These are phyloP conservation scores for Elaeis oleifera DNA, from an alignment of 202 grass and related monocot genomes.

Conservation along the genomic window DNA sequence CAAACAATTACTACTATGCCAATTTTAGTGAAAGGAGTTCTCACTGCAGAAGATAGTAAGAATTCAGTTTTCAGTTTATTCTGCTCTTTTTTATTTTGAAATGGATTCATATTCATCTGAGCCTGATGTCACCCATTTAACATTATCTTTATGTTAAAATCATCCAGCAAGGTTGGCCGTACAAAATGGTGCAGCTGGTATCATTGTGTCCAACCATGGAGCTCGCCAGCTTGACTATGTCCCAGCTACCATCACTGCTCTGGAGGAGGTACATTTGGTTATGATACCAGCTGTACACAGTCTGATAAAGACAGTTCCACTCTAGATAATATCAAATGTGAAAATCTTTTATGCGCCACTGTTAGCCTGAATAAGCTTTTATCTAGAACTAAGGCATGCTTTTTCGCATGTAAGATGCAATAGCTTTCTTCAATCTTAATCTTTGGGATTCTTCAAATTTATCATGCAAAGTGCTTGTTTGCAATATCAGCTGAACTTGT, in stretches of 20 bases:
- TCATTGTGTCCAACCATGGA: constrained; percentile 96
- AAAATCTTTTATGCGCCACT: no score
- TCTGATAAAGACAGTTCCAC: no score
- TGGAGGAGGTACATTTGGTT: constrained; percentile 61
- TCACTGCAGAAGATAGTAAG: constrained; percentile 92
- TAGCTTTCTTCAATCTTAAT: no score
- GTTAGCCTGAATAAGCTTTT: no score
- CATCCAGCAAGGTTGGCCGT: constrained; percentile 68
- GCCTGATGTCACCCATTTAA: neutral
- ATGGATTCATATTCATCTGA: neutral
- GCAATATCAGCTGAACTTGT: no score
- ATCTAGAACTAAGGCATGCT: no score
- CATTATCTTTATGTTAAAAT: constrained; percentile 12
- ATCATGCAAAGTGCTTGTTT: no score
- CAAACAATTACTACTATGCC: constrained; percentile 79
- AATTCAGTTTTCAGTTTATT: constrained; percentile 6
- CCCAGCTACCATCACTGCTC: constrained; percentile 78
- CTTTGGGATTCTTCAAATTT: no score
- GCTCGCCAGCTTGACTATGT: constrained; percentile 88
- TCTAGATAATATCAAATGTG: no score
- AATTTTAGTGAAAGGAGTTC: constrained; percentile 78
- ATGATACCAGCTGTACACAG: neutral
- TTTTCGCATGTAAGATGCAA: no score
- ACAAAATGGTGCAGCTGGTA: constrained; percentile 53
- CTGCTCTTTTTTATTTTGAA: neutral